Evolutionary conservation across 2,329 filamentous ascomycete species (phyloP).

Genomic region (Beauveria pseudobassiana): DNA sequence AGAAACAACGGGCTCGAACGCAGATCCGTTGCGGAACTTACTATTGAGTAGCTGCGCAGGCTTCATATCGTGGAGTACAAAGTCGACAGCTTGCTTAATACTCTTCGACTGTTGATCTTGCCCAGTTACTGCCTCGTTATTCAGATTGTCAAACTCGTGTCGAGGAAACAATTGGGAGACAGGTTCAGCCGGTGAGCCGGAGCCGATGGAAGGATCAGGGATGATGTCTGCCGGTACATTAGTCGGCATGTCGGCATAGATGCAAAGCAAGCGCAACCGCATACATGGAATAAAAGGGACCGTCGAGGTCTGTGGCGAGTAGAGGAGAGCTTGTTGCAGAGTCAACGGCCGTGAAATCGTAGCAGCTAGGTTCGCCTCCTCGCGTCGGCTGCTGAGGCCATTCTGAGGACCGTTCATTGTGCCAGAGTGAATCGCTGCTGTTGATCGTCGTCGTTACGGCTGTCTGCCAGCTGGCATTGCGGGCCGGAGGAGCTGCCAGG

Average conservation of each 20-base stretch:
- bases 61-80: slow-evolving; percentile 67
- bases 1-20: neutral
- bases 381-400: slow-evolving; percentile 23
- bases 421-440: slow-evolving; percentile 24
- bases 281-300: slow-evolving; percentile 70
- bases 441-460: slow-evolving; percentile 22
- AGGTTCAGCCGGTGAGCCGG: slow-evolving; percentile 43
- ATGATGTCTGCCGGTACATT: slow-evolving; percentile 48
- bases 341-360: slow-evolving; percentile 43
- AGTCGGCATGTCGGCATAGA: neutral
- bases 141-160: slow-evolving; percentile 58
- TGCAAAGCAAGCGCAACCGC: slow-evolving; percentile 16
- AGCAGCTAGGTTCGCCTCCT: slow-evolving; percentile 18
- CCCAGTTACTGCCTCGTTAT: slow-evolving; percentile 54
- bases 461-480: slow-evolving; percentile 24
- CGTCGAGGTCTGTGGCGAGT: slow-evolving; percentile 73
- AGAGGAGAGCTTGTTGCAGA: slow-evolving; percentile 72
- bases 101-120: slow-evolving; percentile 53
- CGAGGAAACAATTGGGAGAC: slow-evolving; percentile 44
- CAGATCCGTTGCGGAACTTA: slow-evolving; percentile 28
- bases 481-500: slow-evolving; percentile 18
- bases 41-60: slow-evolving; percentile 63
- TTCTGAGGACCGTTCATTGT: slow-evolving; percentile 26
- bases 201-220: slow-evolving; percentile 54
- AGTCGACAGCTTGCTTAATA: slow-evolving; percentile 63